Evolutionary conservation across 768 basidiomycete species (phyloP), one percentile per base, ranked within the genome.

Genomic region (Coprinopsis sp.): DNA sequence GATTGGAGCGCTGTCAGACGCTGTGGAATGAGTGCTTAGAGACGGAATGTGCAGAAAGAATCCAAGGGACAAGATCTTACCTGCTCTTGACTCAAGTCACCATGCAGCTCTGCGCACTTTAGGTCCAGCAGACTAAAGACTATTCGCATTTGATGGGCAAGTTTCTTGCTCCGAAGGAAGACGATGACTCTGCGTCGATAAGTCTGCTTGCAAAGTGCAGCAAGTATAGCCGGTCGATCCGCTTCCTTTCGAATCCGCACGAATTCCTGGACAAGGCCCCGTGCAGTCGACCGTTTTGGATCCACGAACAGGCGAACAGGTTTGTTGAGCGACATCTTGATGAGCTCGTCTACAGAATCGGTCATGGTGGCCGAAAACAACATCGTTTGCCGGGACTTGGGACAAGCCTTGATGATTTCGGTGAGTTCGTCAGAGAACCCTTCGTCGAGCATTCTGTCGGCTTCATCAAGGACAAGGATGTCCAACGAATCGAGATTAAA

Each of bases 351-450:
- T 7, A 98, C 87, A 1, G 88, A 87, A 64, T 99, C 96, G 3
- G 94, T 97, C 88, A 98, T 98, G 1, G 96, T 99, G 2, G 96
- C 96, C 1, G 93, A 96, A 67, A 99, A 99, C 29, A 99, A 75
- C 92, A 99, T 95, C 3, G 96, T 98, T 63, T 98, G 96, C 29
- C 96, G 80, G 21, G 87, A 86, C 18, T 66, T 65, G 2, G 93
- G 93, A 61, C 93, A 96, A 14, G 88, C 79, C 57, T 84, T 85
- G 67, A 98, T 83, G 56, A 99, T 96, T 66, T 99, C 96, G 14
- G 80, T 71, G 27, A 99, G 73, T 64, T 98, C 96, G 62, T 94
- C 96, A 6, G 87, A 82, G 68, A 98, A 99, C 22, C 94, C 96
- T 64, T 93, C 89, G 1, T 81, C 84, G 27, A 99, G 80, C 91